Percentiles rank a stretch among this genome's conserved stretches.
Conservation (phyloP, 768 basidiomycete species). For the Tremella mesenterica region DNA sequence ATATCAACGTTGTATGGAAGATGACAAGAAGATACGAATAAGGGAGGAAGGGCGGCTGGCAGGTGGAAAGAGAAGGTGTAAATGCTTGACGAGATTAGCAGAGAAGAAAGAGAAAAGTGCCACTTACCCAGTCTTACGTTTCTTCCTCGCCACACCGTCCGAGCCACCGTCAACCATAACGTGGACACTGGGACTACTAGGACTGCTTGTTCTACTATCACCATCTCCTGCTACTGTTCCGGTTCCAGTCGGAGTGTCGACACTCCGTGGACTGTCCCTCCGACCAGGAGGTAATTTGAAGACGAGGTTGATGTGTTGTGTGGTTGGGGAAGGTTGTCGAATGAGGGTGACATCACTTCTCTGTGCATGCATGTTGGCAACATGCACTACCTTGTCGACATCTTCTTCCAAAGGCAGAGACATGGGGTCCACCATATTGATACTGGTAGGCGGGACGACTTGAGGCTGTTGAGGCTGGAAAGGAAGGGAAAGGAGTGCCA, state of each 20-base stretch:
- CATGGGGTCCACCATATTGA: too few species aligned
- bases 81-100: neutral
- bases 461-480: too few species aligned
- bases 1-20: neutral
- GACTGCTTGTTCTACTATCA: neutral
- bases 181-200: neutral
- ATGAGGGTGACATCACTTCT: neutral
- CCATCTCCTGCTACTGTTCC: too few species aligned
- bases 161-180: neutral
- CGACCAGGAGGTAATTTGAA: neutral
- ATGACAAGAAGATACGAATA: neutral
- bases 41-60: neutral
- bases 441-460: too few species aligned
- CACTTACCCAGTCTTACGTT: slow-evolving; percentile 15
- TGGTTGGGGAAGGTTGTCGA: too few species aligned
- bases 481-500: too few species aligned
- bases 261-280: neutral
- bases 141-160: slow-evolving; percentile 5
- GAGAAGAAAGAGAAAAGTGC: neutral
- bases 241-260: neutral
- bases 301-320: neutral
- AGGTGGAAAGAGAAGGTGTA: neutral
- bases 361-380: neutral
- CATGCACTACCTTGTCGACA: too few species aligned
- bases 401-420: too few species aligned